Conservation (phyloP, 2,329 filamentous ascomycete species). For the Aspergillus amoenus region DNA sequence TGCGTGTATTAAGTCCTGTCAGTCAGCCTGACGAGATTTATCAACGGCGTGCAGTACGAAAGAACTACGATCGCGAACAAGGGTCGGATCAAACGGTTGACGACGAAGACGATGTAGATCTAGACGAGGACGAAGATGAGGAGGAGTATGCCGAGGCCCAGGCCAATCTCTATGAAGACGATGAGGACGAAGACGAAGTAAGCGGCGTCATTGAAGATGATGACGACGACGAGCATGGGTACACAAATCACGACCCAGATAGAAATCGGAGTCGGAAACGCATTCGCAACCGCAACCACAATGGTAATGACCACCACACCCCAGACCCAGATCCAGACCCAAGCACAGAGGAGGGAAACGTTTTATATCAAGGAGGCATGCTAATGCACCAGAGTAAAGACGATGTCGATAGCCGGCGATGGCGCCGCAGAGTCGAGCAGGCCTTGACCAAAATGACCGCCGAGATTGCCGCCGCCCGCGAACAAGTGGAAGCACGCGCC, state of each 20-base stretch:
- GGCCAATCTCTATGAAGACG: constrained; percentile 32
- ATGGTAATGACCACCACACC: constrained; percentile 12
- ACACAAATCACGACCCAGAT: constrained; percentile 5
- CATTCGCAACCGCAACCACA: constrained; percentile 7
- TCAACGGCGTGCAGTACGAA: constrained; percentile 30
- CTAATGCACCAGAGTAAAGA: constrained; percentile 12
- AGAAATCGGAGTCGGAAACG: background rate
- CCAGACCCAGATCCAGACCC: constrained; percentile 8
- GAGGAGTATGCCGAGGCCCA: constrained; percentile 38
- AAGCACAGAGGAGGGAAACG: constrained; percentile 10
- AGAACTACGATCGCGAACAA: constrained; percentile 31
- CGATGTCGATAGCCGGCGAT: constrained; percentile 53
- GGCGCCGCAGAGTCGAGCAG: constrained; percentile 79
- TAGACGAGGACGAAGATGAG: constrained; percentile 36
- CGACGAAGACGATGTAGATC: constrained; percentile 37
- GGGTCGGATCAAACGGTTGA: constrained; percentile 22
- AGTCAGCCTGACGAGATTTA: constrained; percentile 73
- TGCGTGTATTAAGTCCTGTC: constrained; percentile 79
- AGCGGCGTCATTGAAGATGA: constrained; percentile 4
- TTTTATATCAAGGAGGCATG: constrained; percentile 4
- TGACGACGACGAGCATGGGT: background rate
- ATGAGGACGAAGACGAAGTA: constrained; percentile 13
- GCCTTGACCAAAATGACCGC: constrained; percentile 86
- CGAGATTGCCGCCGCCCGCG: constrained; percentile 85
- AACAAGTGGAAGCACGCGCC: constrained; percentile 79